Evolutionary conservation across 192 early-diverging fungal species (phyloP), one percentile per base, ranked within the genome.

Genomic region (Dissophora globulifera): DNA sequence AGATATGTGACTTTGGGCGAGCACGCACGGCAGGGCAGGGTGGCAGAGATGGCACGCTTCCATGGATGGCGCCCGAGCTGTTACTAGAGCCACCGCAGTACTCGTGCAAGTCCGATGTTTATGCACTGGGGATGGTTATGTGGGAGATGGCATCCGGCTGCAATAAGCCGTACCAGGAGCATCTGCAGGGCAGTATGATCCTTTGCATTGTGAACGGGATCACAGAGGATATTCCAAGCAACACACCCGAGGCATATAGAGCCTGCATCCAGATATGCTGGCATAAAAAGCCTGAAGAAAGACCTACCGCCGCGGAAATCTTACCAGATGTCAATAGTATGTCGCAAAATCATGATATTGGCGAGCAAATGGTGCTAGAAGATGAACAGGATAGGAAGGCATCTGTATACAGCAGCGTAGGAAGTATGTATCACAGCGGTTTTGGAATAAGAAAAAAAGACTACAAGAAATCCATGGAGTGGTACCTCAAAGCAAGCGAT

Each of bases 121-220:
- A 72, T n/a, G 50, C 69, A 16, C 52, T 72, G n/a, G 69, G 69
- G 15, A 11, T 69, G 15, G 48, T 69, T 2, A 58, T 69, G 57
- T 69, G 57, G 67, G 57, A 69, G 67, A 58, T 69, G 48, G 50
- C 62, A 27, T 3, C 49, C 25, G 29, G 29, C 11, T 27, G 49
- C 49, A 50, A 13, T 26, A n/a, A 50, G 19, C 49, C 49, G 26
- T 50, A 50, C 49, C n/a, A 50, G 29, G 49, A 26, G 4, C 49
- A 50, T 15, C 11, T 50, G 49, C 16, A 3, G 22, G 49, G 29
- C 25, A 26, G 5, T 26, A 50, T 50, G 49, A 50, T 9, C n/a
- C 5, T 10, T 50, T 50, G 49, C 49, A 50, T 50, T 50, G 25
- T 12, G 49, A 50, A 50, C 5, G 49, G 49, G 11, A 26, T 19